These are phyloP conservation scores for Termitomyces sp. DNA, from an alignment of 768 basidiomycete genomes.

Conservation along the genomic window DNA sequence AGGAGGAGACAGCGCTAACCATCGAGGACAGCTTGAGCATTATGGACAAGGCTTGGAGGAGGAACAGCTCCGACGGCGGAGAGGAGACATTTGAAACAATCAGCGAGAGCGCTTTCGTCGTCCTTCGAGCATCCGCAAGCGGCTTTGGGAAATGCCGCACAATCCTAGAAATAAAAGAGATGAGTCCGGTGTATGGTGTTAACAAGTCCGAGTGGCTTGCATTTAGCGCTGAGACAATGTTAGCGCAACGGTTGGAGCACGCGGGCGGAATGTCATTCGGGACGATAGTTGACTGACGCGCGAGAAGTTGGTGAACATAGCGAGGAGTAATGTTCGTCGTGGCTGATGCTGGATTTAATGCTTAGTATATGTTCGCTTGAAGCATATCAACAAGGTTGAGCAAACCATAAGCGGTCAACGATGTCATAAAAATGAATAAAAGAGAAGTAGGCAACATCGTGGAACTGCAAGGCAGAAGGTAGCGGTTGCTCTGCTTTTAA, in stretches of 20 bases:
- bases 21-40: slow-evolving; percentile 2
- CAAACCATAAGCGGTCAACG: not conserved
- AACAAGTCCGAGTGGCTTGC: not conserved
- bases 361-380: not conserved
- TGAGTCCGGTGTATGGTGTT: too few relatives aligned
- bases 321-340: not conserved
- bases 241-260: not conserved
- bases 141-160: not conserved
- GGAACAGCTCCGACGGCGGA: not conserved
- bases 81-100: slow-evolving; percentile 11
- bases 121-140: not conserved
- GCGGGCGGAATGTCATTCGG: slow-evolving; percentile 3
- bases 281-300: slow-evolving; percentile 2
- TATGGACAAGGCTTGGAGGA: not conserved
- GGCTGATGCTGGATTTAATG: not conserved
- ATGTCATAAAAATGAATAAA: not conserved
- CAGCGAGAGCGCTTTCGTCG: slow-evolving; percentile 1
- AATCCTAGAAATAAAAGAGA: not conserved
- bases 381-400: not conserved
- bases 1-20: not conserved
- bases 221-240: not conserved
- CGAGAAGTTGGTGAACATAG: slow-evolving; percentile 4
- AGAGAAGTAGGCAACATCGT: not conserved
- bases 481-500: not conserved
- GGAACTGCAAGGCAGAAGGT: not conserved